A percentile compares a stretch with the other conserved stretches of the same genome.
These are phyloP conservation scores for Zizania palustris DNA, from an alignment of 202 grass and related monocot species.

Conservation along the genomic window DNA sequence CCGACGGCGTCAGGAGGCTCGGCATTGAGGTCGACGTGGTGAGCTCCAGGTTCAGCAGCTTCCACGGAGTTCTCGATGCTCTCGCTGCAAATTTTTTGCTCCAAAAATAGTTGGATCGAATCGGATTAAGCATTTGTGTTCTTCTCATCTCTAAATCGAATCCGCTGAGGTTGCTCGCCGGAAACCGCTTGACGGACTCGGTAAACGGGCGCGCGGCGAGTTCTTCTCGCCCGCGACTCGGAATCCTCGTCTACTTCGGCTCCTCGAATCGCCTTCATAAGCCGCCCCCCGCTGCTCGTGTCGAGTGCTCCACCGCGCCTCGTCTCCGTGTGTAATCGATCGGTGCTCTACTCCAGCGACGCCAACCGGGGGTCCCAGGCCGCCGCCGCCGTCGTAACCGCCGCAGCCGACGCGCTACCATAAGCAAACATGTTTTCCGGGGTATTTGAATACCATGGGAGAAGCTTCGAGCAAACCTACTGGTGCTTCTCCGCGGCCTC, in stretches of 20 bases:
- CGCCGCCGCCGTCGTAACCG: too few species aligned
- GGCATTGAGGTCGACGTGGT: slow-evolving; percentile 68
- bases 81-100: slow-evolving; percentile 42
- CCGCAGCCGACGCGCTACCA: too few species aligned
- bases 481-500: slow-evolving; percentile 76
- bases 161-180: neutral
- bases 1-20: slow-evolving; percentile 60
- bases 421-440: neutral
- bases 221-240: neutral
- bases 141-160: neutral
- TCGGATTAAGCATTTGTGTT: neutral
- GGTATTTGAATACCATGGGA: slow-evolving; percentile 39
- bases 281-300: neutral
- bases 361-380: neutral
- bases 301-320: neutral
- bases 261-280: slow-evolving; percentile 1
- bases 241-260: neutral
- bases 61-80: slow-evolving; percentile 67
- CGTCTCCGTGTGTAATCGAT: too few species aligned
- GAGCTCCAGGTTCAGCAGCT: slow-evolving; percentile 70
- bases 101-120: neutral
- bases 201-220: neutral
- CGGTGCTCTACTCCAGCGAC: too few species aligned
- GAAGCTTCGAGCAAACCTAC: slow-evolving; percentile 72
- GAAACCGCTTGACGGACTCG: too few species aligned